phyloP scores from a whole-genome alignment of 768 basidiomycete genomes.

The Russula foetens region DNA sequence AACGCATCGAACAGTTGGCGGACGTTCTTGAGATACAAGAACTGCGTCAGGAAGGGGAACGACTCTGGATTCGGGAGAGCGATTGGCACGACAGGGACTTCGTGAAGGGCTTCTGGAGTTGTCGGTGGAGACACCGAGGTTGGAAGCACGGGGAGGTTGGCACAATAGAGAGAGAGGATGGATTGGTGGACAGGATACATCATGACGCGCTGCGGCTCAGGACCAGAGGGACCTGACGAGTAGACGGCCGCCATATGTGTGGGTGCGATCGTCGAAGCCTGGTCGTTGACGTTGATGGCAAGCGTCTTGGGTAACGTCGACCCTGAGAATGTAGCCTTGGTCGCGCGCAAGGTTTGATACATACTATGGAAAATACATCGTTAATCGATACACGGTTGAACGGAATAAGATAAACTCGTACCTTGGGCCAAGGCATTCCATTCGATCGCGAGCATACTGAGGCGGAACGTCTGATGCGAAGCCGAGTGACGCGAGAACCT shows the following conservation, averaged over 20 bases:
- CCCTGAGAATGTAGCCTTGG: constrained; percentile 7
- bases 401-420: neutral
- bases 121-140: constrained; percentile 25
- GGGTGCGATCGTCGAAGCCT: neutral
- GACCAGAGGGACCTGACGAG: constrained; percentile 9
- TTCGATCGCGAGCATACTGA: constrained; percentile 11
- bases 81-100: constrained; percentile 53
- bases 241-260: constrained; percentile 20
- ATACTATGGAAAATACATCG: constrained; percentile 6
- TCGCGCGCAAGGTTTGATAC: constrained; percentile 14
- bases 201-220: constrained; percentile 9
- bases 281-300: neutral
- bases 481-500: constrained; percentile 9
- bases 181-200: constrained; percentile 64
- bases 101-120: constrained; percentile 26
- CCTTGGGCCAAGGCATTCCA: constrained; percentile 3
- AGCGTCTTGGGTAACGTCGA: constrained; percentile 13
- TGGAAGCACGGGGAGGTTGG: constrained; percentile 52
- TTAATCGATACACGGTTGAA: neutral
- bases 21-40: constrained; percentile 57
- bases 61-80: constrained; percentile 53
- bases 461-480: constrained; percentile 1
- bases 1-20: constrained; percentile 44
- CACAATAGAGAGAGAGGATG: constrained; percentile 61
- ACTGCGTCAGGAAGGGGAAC: constrained; percentile 52